A percentile compares a stretch with the other conserved stretches of the same genome.
These are phyloP conservation scores for Trichoderma oligosporum DNA, from an alignment of 2,329 filamentous ascomycete genomes.

Conservation along the genomic window DNA sequence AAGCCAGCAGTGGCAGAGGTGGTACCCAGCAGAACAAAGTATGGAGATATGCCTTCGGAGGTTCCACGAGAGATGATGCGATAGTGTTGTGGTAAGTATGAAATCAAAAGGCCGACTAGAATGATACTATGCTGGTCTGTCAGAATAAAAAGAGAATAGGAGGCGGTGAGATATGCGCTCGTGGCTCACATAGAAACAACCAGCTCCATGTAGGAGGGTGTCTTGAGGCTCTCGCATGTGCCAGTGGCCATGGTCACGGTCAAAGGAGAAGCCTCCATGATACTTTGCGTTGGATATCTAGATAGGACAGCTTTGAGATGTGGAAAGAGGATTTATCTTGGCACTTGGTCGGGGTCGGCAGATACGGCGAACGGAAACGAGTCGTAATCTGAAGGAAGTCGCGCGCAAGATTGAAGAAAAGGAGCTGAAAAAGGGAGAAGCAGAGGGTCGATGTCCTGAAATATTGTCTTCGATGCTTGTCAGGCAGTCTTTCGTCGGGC, in stretches of 20 bases:
- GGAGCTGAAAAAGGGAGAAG: neutral
- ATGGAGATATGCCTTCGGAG: conserved; percentile 91
- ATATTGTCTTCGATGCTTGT: neutral
- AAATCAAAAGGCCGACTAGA: conserved; percentile 81
- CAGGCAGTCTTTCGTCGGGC: conserved; percentile 7
- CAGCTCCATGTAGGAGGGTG: conserved; percentile 53
- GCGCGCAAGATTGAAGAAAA: neutral
- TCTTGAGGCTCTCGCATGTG: conserved; percentile 49
- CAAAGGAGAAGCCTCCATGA: conserved; percentile 21
- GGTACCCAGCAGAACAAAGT: conserved; percentile 90
- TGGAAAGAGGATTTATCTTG: neutral
- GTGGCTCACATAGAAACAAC: conserved; percentile 51
- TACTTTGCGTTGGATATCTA: neutral
- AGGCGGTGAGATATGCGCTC: neutral
- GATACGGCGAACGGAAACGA: neutral
- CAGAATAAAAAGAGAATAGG: neutral
- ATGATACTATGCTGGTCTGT: conserved; percentile 53
- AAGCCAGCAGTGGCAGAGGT: conserved; percentile 86
- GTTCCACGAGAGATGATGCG: conserved; percentile 83
- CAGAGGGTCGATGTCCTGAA: neutral
- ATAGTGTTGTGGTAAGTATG: conserved; percentile 91
- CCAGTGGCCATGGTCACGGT: conserved; percentile 16
- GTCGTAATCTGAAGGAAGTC: neutral
- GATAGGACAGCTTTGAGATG: neutral
- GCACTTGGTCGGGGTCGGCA: neutral